phyloP scores from a whole-genome alignment of 2,329 filamentous ascomycete species.

The Nannizzia gypsea region DNA sequence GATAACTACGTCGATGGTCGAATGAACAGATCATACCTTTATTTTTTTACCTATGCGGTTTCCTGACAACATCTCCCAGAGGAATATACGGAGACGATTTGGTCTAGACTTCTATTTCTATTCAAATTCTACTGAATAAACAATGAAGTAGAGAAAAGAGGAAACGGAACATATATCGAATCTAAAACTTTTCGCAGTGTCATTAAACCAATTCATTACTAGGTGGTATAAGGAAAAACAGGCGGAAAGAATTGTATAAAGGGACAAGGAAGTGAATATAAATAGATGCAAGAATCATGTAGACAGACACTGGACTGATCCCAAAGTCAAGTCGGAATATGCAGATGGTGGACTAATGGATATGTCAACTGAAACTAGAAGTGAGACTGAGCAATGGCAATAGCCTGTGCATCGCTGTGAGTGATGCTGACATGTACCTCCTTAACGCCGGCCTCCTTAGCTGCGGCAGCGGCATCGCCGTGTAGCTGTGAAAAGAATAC shows the following conservation, averaged over 20 bases:
- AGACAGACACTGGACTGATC: background rate
- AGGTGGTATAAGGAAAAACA: background rate
- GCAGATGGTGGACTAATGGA: background rate
- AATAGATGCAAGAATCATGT: background rate
- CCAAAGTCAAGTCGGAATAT: background rate
- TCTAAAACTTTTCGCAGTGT: background rate
- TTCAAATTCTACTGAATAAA: background rate
- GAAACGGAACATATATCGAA: background rate
- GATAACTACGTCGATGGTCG: background rate
- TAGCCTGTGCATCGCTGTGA: slow-evolving; percentile 85
- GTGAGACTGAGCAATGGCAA: slow-evolving; percentile 68
- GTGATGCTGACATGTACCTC: slow-evolving; percentile 87
- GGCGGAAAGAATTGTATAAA: background rate
- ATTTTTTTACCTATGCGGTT: no score
- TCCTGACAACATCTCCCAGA: no score
- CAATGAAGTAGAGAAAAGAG: background rate
- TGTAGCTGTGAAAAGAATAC: slow-evolving; percentile 51
- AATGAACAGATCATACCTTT: background rate
- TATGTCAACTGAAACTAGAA: background rate
- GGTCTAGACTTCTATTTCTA: background rate
- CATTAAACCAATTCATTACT: background rate
- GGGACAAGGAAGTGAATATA: background rate
- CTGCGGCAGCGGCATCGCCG: slow-evolving; percentile 69
- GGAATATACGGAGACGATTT: no score
- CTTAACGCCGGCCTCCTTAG: slow-evolving; percentile 78